Base-by-base conservation (phyloP, 192 early-diverging fungal species). In the Phlyctochytrium bullatum region DNA sequence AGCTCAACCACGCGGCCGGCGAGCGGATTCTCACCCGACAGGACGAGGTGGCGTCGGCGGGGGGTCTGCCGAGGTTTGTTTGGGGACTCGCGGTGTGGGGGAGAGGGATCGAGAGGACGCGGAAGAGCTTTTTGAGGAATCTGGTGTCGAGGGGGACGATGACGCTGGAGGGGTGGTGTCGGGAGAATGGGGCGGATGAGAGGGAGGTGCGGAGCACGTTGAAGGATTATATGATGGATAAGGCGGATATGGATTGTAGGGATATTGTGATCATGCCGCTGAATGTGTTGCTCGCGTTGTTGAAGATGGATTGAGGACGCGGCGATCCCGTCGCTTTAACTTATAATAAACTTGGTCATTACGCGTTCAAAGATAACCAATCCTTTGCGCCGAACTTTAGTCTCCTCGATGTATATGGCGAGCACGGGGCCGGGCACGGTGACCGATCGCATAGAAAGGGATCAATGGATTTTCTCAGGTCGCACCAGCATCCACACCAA, bases 81-180 rank as follows among this genome's bases (percentile, higher is more conserved):
- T 57, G 54, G 54, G 54, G 54, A 10, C 10, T 57, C 25, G 16
- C 54, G 54, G 54, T 27, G 27, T 57, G 54, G 54, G 54, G 54
- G 10, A 57, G 27, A 25, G 27, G 27, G 14, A 10, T 14, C 12
- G 54, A 57, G 54, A 57, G 27, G 27, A 24, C 54, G 27, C 10
- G 27, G 27, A 57, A 57, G 27, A 25, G 20, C 27, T 6, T 57
- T 57, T 57, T 57, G 54, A 10, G 12, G 14, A 25, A 27, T 25
- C 4, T 28, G 16, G 6, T 57, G 27, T 6, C 20, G 14, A 57
- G 54, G 6, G 54, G 54, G 54, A 28, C 14, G 14, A 57, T 14
- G 14, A 25, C 27, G 54, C 6, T 57, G 10, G 54, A 57, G 16
- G 54, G 25, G 4, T 14, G 25, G 4, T 6, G 10, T 20, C 6